Conservation (phyloP, 345 rosid species). For the Kernera saxatilis region DNA sequence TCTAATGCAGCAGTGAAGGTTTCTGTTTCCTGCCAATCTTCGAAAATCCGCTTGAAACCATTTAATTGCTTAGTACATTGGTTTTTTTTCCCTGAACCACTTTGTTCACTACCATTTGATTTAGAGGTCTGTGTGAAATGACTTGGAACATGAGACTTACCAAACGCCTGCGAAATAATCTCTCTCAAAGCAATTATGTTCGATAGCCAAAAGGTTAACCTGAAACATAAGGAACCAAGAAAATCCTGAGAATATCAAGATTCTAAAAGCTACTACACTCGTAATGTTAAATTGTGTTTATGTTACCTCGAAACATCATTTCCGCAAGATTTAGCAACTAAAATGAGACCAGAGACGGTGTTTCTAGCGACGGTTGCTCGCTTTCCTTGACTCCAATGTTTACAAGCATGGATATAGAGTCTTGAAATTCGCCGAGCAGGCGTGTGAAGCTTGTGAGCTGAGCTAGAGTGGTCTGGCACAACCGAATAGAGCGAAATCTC, state of each 20-base stretch:
- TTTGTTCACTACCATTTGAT: slow-evolving; percentile 35
- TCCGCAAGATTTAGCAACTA: slow-evolving; percentile 80
- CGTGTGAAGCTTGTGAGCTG: slow-evolving; percentile 88
- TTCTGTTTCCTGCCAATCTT: slow-evolving; percentile 85
- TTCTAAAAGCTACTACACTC: not conserved
- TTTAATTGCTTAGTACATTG: not conserved
- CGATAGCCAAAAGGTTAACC: slow-evolving; percentile 94
- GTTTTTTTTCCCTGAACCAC: slow-evolving; percentile 1
- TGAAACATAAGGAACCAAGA: slow-evolving; percentile 28
- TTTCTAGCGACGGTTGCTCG: slow-evolving; percentile 65
- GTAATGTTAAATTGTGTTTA: not conserved
- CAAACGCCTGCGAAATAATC: slow-evolving; percentile 64
- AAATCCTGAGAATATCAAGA: not conserved
- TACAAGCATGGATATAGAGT: slow-evolving; percentile 79
- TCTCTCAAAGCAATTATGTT: slow-evolving; percentile 75
- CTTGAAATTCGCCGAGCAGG: slow-evolving; percentile 90
- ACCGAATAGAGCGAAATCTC: slow-evolving; percentile 88
- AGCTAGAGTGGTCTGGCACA: slow-evolving; percentile 89
- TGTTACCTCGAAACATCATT: slow-evolving; percentile 84
- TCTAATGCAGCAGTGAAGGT: slow-evolving; percentile 63
- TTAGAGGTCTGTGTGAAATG: slow-evolving; percentile 32
- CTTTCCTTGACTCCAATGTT: slow-evolving; percentile 65
- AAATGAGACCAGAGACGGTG: slow-evolving; percentile 70
- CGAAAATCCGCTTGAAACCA: slow-evolving; percentile 37
- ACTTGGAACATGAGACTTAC: slow-evolving; percentile 28